Conservation (phyloP, 78 protist species). For the Dictyostelium firmibasis region DNA sequence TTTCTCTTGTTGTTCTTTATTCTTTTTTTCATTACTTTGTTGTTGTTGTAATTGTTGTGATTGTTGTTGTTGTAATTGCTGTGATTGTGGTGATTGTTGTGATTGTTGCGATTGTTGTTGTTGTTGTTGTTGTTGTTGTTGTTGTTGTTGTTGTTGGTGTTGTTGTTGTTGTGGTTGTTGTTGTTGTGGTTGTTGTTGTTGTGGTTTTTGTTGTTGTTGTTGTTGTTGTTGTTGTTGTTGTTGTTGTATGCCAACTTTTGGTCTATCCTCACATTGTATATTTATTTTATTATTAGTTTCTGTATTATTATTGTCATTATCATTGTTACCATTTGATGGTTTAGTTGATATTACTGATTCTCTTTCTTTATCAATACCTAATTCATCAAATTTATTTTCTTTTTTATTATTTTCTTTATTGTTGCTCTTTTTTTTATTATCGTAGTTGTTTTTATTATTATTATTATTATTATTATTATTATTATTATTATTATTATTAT, state of each 20-base stretch:
- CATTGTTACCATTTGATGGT: background rate
- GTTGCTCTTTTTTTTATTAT: background rate
- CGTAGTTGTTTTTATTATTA: background rate
- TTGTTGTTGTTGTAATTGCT: background rate
- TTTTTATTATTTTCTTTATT: background rate
- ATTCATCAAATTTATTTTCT: background rate
- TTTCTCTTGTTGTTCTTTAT: background rate
- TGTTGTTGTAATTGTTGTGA: background rate
- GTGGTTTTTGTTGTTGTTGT: background rate
- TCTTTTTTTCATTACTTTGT: background rate
- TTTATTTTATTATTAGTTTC: background rate
- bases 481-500: background rate
- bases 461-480: background rate
- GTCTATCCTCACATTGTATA: slow-evolving; percentile 5
- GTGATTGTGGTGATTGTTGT: background rate
- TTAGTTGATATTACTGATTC: slow-evolving; percentile 2
- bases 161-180: background rate
- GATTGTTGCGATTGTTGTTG: background rate
- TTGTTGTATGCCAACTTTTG: background rate
- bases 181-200: background rate
- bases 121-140: background rate
- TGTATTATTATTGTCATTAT: background rate
- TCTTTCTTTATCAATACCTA: slow-evolving; percentile 1
- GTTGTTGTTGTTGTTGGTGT: background rate
- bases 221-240: background rate